Evolutionary conservation across 768 basidiomycete species (phyloP), one percentile per base, ranked within the genome.

Genomic region (Lentinula sp.): DNA sequence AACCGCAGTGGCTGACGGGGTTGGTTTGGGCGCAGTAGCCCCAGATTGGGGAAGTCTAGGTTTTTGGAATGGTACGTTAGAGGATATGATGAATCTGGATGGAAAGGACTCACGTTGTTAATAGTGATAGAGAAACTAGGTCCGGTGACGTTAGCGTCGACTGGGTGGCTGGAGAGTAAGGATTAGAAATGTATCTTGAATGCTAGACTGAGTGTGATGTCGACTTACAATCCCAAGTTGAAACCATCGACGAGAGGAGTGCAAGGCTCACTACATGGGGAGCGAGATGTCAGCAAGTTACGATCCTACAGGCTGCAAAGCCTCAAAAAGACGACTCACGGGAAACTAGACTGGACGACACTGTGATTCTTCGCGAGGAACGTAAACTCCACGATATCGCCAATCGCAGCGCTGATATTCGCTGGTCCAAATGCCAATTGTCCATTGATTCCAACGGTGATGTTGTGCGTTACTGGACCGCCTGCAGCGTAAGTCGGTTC

Each of bases 1-100:
- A 62, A 32, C 57, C 58, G 42, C 62, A 59, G 50, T 63, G 62
- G 48, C 55, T 50, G 37, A 85, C 86, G 69, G 87, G 86, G 53
- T 68, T 70, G 1, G 67, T 64, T 66, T 86, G 84, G 0, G 74
- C 74, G 67, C 86, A 86, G 73, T 80, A 86, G 3, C 77, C 81
- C 85, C 82, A 86, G 67, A 85, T 78, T 3, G 84, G 83, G 6
- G 73, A 67, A 33, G 79, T 80, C 78, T 76, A 16, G 18, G 28
- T 32, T 28, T 13, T 2, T 41, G 58, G 48, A 48, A 9, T 59
- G 35, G 36, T n/a, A 7, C 49, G 16, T 42, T n/a, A 51, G 33
- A 46, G n/a, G 15, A 45, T 42, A 20, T 8, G 23, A 41, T 3
- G 32, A 32, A 39, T n/a, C 37, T 46, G 39, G 42, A 53, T 48